Percentiles rank a stretch among this genome's conserved stretches.
Evolutionary conservation across 176 grass and related monocot species (phyloP).

Genomic region (Rhynchospora pubera): DNA sequence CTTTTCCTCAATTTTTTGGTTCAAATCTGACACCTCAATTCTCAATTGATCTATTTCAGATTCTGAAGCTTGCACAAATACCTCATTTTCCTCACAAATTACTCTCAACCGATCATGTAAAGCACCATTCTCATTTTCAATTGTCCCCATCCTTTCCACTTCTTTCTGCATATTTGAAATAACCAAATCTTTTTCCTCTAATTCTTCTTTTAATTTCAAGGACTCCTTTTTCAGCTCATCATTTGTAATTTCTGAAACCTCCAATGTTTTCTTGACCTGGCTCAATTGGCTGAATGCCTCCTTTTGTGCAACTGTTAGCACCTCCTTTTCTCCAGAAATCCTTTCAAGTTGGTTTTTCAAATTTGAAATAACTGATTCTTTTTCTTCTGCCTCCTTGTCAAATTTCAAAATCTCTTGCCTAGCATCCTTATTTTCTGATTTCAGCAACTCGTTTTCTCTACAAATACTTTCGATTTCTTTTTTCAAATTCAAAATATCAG

Average conservation of each 20-base stretch:
- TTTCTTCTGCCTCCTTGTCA: neutral
- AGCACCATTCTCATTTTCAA: neutral
- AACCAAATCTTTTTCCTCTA: neutral
- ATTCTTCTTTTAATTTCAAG: constrained; percentile 9
- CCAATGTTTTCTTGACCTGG: constrained; percentile 7
- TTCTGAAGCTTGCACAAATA: neutral
- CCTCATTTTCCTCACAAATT: neutral
- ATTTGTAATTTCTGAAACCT: constrained; percentile 17
- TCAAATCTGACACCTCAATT: constrained; percentile 27
- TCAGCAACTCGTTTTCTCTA: neutral
- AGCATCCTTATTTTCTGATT: constrained; percentile 20
- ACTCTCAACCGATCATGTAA: neutral
- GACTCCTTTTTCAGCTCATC: constrained; percentile 15
- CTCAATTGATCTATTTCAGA: constrained; percentile 14
- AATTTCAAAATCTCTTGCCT: constrained; percentile 6
- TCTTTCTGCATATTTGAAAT: constrained; percentile 19
- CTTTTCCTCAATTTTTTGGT: constrained; percentile 44
- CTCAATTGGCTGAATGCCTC: constrained; percentile 17
- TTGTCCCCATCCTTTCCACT: neutral
- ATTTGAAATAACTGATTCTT: constrained; percentile 13
- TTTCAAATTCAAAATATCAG: constrained; percentile 22
- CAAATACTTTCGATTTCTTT: constrained; percentile 32
- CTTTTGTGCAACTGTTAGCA: constrained; percentile 20
- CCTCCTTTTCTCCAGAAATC: neutral
- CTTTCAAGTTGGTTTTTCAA: constrained; percentile 38